Conservation (phyloP, 306 rosid species). For the cucumber (Cucumis sativus) region DNA sequence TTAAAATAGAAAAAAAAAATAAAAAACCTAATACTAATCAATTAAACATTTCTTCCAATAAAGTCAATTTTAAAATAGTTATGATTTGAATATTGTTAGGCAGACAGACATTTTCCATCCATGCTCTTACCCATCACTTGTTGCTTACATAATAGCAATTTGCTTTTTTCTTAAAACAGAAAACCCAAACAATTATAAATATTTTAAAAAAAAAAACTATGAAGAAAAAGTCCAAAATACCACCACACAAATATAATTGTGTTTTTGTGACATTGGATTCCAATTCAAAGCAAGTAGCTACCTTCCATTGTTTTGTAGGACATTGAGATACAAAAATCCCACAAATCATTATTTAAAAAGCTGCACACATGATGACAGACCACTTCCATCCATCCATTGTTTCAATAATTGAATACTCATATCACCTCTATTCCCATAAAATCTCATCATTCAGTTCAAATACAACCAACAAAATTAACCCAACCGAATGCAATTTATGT, state of each 20-base stretch:
- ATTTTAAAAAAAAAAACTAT: no score
- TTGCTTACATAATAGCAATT: background rate
- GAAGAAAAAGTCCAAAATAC: background rate
- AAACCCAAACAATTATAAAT: no score
- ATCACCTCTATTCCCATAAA: background rate
- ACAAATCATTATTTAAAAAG: background rate
- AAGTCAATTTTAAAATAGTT: background rate
- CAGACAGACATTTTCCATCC: background rate
- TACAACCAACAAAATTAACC: no score
- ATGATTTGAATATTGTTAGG: background rate
- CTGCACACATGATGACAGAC: background rate
- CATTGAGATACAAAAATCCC: background rate
- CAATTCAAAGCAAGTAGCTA: background rate
- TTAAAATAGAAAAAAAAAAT: no score
- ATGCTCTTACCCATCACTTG: background rate
- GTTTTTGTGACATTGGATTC: background rate
- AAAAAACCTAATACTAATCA: no score
- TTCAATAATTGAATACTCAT: background rate
- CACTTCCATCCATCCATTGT: background rate
- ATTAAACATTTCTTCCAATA: background rate
- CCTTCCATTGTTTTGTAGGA: background rate
- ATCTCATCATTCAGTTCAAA: no score
- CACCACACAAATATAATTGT: background rate
- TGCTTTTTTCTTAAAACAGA: background rate
- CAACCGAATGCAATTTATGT: no score